phyloP scores from a whole-genome alignment of 495 filamentous ascomycete species.

The Lepidopterella palustris region DNA sequence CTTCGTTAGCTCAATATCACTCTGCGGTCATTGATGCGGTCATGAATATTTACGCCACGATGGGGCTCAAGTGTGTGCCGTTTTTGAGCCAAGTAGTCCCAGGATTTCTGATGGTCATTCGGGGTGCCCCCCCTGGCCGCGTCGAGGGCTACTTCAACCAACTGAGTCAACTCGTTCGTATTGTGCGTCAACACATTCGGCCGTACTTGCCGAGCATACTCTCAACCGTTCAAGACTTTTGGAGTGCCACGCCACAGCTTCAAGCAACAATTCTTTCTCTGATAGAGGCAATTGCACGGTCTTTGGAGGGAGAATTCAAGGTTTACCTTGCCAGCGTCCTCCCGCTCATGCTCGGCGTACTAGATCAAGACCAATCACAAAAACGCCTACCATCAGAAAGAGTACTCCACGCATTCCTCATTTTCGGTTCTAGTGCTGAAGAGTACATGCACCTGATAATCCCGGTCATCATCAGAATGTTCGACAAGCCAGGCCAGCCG shows the following conservation, averaged over 20 bases:
- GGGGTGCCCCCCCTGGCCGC: conserved; percentile 60
- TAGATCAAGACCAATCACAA: conserved; percentile 75
- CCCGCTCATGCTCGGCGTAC: conserved; percentile 83
- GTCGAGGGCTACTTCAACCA: conserved; percentile 97
- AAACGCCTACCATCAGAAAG: conserved; percentile 75
- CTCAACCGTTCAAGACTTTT: conserved; percentile 75
- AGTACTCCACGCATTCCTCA: conserved; percentile 87
- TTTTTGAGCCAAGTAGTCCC: conserved; percentile 91
- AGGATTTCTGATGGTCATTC: conserved; percentile 82
- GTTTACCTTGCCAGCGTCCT: conserved; percentile 82
- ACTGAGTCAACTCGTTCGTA: conserved; percentile 81
- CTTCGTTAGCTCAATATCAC: conserved; percentile 79
- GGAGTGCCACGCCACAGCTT: conserved; percentile 66
- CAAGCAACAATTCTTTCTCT: conserved; percentile 86
- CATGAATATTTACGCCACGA: conserved; percentile 95
- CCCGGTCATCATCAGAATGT: conserved; percentile 85
- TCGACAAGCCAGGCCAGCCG: conserved; percentile 77
- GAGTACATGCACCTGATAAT: conserved; percentile 99
- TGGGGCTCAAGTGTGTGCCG: conserved; percentile 89
- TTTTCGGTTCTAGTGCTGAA: conserved; percentile 93
- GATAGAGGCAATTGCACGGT: conserved; percentile 87
- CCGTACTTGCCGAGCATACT: conserved; percentile 81
- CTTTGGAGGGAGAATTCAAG: conserved; percentile 94
- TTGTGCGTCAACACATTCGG: conserved; percentile 92
- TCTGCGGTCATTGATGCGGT: conserved; percentile 96